Evolutionary conservation across 164 flowering plant genomes (phyloP).

Genomic region (Cinnamomum chago): DNA sequence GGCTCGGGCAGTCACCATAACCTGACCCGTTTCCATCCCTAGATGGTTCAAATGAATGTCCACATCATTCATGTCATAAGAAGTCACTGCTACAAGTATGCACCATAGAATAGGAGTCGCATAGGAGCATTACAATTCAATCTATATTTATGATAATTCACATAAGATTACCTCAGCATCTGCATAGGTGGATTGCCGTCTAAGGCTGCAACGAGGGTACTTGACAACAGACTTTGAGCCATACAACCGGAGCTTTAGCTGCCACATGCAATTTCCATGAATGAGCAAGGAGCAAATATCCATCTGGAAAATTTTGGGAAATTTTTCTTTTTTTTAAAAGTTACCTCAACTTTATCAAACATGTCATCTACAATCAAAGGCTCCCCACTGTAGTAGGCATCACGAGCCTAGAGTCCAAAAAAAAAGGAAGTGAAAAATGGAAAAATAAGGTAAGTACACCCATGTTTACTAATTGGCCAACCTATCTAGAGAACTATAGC

Average conservation of each 20-base stretch:
- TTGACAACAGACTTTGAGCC: constrained; percentile 90
- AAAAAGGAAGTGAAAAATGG: not conserved
- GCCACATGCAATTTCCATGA: constrained; percentile 15
- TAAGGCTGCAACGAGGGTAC: constrained; percentile 93
- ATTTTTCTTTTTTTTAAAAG: not conserved
- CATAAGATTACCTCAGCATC: constrained; percentile 86
- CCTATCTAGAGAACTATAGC: not conserved
- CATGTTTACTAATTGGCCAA: too few relatives aligned
- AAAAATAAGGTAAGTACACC: not conserved
- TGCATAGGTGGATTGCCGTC: constrained; percentile 76
- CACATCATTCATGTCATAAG: too few relatives aligned
- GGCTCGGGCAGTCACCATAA: too few relatives aligned
- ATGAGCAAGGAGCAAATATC: not conserved
- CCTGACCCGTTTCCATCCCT: too few relatives aligned
- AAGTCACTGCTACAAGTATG: too few relatives aligned
- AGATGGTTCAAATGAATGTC: too few relatives aligned
- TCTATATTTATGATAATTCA: not conserved
- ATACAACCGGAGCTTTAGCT: constrained; percentile 80
- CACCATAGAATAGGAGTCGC: too few relatives aligned
- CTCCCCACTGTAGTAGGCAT: constrained; percentile 81
- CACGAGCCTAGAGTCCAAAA: constrained; percentile 54
- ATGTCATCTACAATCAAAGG: constrained; percentile 93
- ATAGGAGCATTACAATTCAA: not conserved
- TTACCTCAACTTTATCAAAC: constrained; percentile 97
- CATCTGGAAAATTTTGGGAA: not conserved